Evolutionary conservation across 768 basidiomycete genomes (phyloP).

Genomic region (Tephrocybe sp.): DNA sequence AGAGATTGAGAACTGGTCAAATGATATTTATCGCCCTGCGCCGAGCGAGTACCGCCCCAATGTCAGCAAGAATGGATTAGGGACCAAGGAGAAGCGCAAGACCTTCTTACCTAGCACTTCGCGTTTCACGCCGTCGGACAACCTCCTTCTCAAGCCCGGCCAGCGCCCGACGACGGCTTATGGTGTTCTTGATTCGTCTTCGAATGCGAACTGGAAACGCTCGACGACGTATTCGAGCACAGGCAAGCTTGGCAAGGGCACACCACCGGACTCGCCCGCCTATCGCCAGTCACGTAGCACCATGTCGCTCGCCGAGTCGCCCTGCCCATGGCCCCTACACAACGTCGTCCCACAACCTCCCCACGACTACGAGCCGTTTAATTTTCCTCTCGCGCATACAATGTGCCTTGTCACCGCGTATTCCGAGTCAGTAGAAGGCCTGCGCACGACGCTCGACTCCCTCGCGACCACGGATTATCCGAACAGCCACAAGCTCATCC

Average conservation of each 20-base stretch:
- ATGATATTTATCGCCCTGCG: conserved; percentile 92
- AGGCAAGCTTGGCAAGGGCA: conserved; percentile 48
- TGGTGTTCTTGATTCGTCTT: conserved; percentile 59
- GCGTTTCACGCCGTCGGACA: conserved; percentile 74
- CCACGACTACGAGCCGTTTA: conserved; percentile 90
- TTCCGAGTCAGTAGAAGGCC: conserved; percentile 93
- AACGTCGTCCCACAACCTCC: conserved; percentile 93
- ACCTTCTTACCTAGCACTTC: conserved; percentile 68
- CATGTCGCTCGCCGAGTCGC: conserved; percentile 68
- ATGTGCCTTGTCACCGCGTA: conserved; percentile 98
- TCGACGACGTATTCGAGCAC: conserved; percentile 49
- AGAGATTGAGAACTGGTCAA: conserved; percentile 96
- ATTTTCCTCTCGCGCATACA: conserved; percentile 90
- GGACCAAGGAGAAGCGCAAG: conserved; percentile 53
- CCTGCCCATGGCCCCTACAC: conserved; percentile 90
- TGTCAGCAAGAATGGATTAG: conserved; percentile 68
- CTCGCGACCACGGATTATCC: conserved; percentile 98
- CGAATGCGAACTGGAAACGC: conserved; percentile 54
- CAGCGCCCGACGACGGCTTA: conserved; percentile 63
- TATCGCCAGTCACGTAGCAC: conserved; percentile 79
- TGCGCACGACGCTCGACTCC: conserved; percentile 97
- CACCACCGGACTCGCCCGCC: conserved; percentile 70
- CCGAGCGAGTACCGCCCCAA: conserved; percentile 90
- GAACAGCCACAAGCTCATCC: conserved; percentile 92
- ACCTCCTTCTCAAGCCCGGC: conserved; percentile 42